phyloP scores from a whole-genome alignment of 352 stramenopile species.

The Globisporangium nodosum region DNA sequence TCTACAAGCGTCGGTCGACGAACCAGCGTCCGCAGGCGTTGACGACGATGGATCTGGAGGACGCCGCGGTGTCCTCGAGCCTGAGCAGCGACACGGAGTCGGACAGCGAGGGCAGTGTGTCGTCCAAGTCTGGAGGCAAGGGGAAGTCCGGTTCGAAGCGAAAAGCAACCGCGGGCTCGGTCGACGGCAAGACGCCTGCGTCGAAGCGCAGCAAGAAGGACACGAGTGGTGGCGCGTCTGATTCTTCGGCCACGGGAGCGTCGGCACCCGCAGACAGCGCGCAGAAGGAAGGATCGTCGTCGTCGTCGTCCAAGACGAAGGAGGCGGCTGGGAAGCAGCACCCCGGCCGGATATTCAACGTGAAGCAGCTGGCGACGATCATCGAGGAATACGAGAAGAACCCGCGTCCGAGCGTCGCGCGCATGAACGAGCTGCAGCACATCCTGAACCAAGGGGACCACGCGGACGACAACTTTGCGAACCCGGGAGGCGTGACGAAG shows the following conservation, averaged over 20 bases:
- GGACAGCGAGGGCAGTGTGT: conserved; percentile 39
- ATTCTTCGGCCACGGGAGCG: not conserved
- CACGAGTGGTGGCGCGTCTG: not conserved
- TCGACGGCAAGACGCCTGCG: conserved; percentile 20
- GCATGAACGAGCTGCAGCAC: conserved; percentile 64
- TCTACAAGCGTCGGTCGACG: conserved; percentile 81
- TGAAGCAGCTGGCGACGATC: conserved; percentile 80
- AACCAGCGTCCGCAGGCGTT: conserved; percentile 72
- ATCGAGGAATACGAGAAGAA: conserved; percentile 87
- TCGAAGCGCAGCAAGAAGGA: conserved; percentile 27
- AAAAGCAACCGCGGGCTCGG: conserved; percentile 3
- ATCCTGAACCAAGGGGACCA: conserved; percentile 73
- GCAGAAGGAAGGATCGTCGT: too few relatives aligned
- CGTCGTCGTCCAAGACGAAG: conserved; percentile 1
- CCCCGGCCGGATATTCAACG: conserved; percentile 72
- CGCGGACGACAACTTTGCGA: conserved; percentile 44
- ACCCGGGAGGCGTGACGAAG: conserved; percentile 54
- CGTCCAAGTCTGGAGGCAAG: conserved; percentile 23
- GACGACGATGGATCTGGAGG: conserved; percentile 44
- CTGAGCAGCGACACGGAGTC: conserved; percentile 69
- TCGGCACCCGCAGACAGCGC: conserved; percentile 10
- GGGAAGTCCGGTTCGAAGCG: conserved; percentile 12
- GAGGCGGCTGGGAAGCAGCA: conserved; percentile 23
- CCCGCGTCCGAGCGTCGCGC: conserved; percentile 46
- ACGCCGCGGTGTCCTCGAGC: conserved; percentile 36